Evolutionary conservation across 2,329 filamentous ascomycete genomes (phyloP).

Genomic region (Colletotrichum tamarilloi): DNA sequence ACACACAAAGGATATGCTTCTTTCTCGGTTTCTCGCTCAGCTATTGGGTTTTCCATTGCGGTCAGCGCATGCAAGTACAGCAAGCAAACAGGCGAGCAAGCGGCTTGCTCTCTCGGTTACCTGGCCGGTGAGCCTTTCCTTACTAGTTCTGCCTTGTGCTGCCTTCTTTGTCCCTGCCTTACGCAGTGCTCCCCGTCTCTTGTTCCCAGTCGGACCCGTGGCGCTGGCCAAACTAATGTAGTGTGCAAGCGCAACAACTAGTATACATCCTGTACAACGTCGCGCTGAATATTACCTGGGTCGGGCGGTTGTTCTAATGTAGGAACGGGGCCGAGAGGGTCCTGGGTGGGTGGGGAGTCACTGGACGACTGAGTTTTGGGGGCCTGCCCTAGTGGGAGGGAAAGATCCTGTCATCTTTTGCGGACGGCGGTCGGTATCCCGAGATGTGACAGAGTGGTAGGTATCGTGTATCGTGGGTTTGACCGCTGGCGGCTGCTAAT

Average conservation of each 20-base stretch:
- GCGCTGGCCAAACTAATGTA: constrained; percentile 28
- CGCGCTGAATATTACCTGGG: constrained; percentile 14
- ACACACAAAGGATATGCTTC: constrained; percentile 4
- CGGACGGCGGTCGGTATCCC: constrained; percentile 26
- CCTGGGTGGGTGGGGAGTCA: constrained; percentile 18
- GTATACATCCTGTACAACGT: not conserved
- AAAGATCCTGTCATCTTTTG: constrained; percentile 28
- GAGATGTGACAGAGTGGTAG: constrained; percentile 16
- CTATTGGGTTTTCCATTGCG: not conserved
- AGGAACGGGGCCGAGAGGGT: constrained; percentile 32
- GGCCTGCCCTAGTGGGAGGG: constrained; percentile 6
- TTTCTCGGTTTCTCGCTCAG: constrained; percentile 2
- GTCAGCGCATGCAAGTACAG: not conserved
- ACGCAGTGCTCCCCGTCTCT: not conserved
- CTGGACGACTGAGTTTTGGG: constrained; percentile 20
- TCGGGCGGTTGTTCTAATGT: constrained; percentile 29
- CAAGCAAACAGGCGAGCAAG: not conserved
- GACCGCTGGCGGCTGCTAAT: not conserved
- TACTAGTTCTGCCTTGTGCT: constrained; percentile 5
- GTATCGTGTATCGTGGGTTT: constrained; percentile 13
- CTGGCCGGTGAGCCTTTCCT: not conserved
- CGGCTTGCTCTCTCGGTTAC: constrained; percentile 13
- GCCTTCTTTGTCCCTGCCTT: constrained; percentile 2
- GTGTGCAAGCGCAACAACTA: not conserved
- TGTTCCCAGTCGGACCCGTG: constrained; percentile 26